Evolutionary conservation across 352 stramenopile species (phyloP).

Genomic region (Globisporangium splendens): DNA sequence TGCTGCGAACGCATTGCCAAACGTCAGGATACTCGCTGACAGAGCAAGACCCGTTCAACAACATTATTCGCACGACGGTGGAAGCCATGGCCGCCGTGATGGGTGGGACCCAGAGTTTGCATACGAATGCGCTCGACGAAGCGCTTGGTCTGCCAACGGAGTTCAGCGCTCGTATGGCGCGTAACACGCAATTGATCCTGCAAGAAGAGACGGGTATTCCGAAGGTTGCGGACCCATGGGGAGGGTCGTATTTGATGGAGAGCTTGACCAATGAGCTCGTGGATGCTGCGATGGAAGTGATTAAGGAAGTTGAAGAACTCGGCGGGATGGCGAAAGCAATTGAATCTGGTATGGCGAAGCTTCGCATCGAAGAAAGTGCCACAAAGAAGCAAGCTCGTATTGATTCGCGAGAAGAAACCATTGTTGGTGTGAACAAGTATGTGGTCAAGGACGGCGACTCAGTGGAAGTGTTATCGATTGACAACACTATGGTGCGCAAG

Average conservation of each 20-base stretch:
- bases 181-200: conserved; percentile 98
- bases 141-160: conserved; percentile 95
- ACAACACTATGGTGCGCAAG: conserved; percentile 90
- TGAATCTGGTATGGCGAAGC: conserved; percentile 94
- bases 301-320: conserved; percentile 87
- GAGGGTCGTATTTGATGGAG: conserved; percentile 97
- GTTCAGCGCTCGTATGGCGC: conserved; percentile 94
- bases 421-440: conserved; percentile 98
- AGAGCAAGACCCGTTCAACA: conserved; percentile 98
- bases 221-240: conserved; percentile 94
- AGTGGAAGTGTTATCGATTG: conserved; percentile 93
- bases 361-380: conserved; percentile 95
- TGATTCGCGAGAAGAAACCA: conserved; percentile 92
- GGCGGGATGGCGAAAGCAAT: conserved; percentile 98
- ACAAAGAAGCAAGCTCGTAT: conserved; percentile 95
- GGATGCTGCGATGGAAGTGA: conserved; percentile 65
- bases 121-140: conserved; percentile 98
- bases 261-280: conserved; percentile 91
- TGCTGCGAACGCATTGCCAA: conserved; percentile 96
- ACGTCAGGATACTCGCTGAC: conserved; percentile 96
- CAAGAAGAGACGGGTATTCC: conserved; percentile 96
- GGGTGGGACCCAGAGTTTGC: conserved; percentile 95
- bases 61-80: conserved; percentile 96
- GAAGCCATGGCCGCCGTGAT: conserved; percentile 87
- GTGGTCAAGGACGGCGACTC: conserved; percentile 77